A percentile compares a stretch with the other conserved stretches of the same genome.
Evolutionary conservation across 257 asterid species (phyloP).

Genomic region (Anisodus tanguticus): DNA sequence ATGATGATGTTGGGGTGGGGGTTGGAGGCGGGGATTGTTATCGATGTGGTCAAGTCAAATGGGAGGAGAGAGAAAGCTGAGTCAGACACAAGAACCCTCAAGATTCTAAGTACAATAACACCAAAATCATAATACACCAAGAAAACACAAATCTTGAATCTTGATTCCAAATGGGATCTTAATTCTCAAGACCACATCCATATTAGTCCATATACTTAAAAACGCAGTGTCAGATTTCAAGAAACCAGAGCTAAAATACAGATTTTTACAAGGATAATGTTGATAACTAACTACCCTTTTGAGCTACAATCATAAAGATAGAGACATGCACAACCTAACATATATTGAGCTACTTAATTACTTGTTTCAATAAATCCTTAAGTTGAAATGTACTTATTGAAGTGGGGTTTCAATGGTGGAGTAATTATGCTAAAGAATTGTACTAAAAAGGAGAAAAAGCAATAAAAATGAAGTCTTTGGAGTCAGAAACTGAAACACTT

Average conservation of each 20-base stretch:
- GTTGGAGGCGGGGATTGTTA: too few species aligned
- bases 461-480: constrained; percentile 23
- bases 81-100: too few species aligned
- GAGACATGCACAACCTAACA: neutral
- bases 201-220: neutral
- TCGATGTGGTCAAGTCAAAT: too few species aligned
- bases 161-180: constrained; percentile 17
- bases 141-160: constrained; percentile 23
- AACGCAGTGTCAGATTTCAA: constrained; percentile 7
- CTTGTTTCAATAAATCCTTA: neutral
- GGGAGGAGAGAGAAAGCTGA: too few species aligned
- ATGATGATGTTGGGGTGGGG: too few species aligned
- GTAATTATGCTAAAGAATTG: constrained; percentile 21
- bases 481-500: constrained; percentile 9
- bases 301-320: constrained; percentile 12
- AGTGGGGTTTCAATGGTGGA: constrained; percentile 24
- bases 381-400: constrained; percentile 8
- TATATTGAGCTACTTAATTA: neutral
- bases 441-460: constrained; percentile 9
- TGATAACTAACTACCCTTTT: neutral
- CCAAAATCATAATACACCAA: neutral
- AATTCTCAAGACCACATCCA: constrained; percentile 11
- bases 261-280: neutral
- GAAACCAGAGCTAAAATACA: neutral
- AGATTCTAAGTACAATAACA: neutral